Evolutionary conservation across 192 early-diverging fungal species (phyloP).

Genomic region (Thamnidium elegans): DNA sequence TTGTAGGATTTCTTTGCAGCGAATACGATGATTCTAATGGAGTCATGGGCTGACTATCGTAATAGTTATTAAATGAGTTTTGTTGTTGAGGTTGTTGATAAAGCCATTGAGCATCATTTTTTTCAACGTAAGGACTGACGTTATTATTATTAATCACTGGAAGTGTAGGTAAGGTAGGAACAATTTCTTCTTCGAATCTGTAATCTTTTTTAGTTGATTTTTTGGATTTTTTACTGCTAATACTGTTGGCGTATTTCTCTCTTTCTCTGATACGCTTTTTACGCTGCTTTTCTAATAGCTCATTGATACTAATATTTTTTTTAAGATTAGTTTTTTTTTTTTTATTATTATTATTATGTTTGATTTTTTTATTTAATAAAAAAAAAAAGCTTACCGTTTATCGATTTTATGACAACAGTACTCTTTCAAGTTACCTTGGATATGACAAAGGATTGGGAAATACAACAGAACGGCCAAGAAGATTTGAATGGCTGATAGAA

Average conservation of each 20-base stretch:
- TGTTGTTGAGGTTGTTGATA: background rate
- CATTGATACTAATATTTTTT: constrained; percentile 11
- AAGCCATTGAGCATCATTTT: constrained; percentile 1
- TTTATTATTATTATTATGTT: no score
- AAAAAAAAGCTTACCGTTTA: constrained; percentile 58
- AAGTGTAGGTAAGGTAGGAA: background rate
- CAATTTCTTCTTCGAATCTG: background rate
- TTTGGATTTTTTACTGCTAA: constrained; percentile 9
- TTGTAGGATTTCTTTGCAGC: background rate
- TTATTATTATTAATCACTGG: constrained; percentile 5
- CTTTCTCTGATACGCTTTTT: background rate
- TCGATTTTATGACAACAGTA: constrained; percentile 88
- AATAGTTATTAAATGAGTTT: background rate
- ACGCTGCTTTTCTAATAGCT: constrained; percentile 21
- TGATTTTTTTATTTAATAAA: no score
- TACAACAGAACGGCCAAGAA: constrained; percentile 66
- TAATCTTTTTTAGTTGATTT: background rate
- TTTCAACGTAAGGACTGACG: background rate
- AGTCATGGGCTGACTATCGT: background rate
- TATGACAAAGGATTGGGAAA: constrained; percentile 72
- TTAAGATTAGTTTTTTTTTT: background rate
- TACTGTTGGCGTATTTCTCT: constrained; percentile 9
- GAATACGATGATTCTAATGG: constrained; percentile 1
- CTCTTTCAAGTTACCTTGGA: constrained; percentile 86
- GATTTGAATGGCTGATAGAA: constrained; percentile 51